Percentiles rank a stretch among this genome's conserved stretches.
phyloP scores from a whole-genome alignment of 2,329 filamentous ascomycete species.

The Claviceps paspali region DNA sequence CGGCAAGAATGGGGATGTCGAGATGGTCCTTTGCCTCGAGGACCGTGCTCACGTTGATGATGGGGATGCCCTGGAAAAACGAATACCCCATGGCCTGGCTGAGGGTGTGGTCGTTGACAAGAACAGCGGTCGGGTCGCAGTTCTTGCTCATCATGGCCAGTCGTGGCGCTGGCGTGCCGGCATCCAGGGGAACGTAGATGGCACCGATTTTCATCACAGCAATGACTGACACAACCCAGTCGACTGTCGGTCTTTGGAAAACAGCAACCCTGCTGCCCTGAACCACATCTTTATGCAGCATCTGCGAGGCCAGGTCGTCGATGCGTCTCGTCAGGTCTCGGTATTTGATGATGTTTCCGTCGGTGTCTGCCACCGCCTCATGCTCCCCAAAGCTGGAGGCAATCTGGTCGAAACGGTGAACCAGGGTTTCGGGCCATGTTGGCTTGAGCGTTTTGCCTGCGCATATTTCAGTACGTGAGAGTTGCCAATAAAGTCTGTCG shows the following conservation, averaged over 20 bases:
- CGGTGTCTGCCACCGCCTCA: background rate
- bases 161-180: background rate
- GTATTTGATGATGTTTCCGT: background rate
- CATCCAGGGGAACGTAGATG: constrained; percentile 27
- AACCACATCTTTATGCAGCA: background rate
- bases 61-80: background rate
- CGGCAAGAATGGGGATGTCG: background rate
- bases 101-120: background rate
- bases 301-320: background rate
- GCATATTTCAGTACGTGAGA: no score
- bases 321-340: background rate
- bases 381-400: background rate
- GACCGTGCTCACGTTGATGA: background rate
- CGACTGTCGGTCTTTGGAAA: constrained; percentile 20
- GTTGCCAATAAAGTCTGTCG: no score
- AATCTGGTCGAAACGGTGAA: background rate
- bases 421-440: background rate
- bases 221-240: constrained; percentile 22
- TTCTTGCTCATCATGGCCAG: background rate
- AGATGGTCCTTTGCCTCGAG: background rate
- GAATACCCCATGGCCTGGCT: background rate
- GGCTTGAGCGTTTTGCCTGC: background rate
- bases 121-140: background rate
- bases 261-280: constrained; percentile 5
- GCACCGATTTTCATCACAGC: constrained; percentile 24